Base-by-base conservation (phyloP, 495 filamentous ascomycete genomes). In the Penicillium crystallinum region DNA sequence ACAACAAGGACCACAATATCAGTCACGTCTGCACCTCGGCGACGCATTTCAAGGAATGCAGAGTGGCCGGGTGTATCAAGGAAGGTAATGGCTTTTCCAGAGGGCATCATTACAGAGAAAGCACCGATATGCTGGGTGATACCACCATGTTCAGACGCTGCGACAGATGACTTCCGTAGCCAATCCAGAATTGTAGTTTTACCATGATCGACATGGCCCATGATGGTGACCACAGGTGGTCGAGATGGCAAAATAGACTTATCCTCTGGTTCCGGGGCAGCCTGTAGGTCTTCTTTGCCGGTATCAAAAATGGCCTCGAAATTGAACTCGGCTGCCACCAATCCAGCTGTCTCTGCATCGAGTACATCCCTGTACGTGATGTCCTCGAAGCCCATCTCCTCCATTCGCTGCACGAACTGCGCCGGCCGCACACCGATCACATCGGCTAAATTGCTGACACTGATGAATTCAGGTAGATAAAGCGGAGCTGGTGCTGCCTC, bases 51-150 rank as follows among this genome's bases (percentile, higher is more conserved):
- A 49, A 97, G 70, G 64, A 99, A 99, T 2, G 95, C 95, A 29
- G 92, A 88, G 68, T 99, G 95, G 4, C 95, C 95, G 0, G 95
- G 95, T 0, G 95, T 99, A 59, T 99, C 95, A 46, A 99, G 79
- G 77, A 99, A 99, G 7, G 95, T 97, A 57, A 97, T 93, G 2
- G 78, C 80, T 67, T 91, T 91, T 21, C 91, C 91, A 5, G 81
- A 82, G 15, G 89, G 86, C 77, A 99, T 81, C 15, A 79, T 78
- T 3, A 97, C 92, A 2, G 88, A 91, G 74, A 99, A 99, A n/a
- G 95, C 95, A 63, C 95, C 95, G 58, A 99, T 99, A 64, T 97
- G 95, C 68, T 99, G 95, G 0, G 95, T 99, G 59, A 99, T 99
- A 34, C 95, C 95, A 51, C 95, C 95, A 59, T 96, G 90, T 65